Conservation (phyloP, 2,329 filamentous ascomycete species). For the Thelonectria blattea region DNA sequence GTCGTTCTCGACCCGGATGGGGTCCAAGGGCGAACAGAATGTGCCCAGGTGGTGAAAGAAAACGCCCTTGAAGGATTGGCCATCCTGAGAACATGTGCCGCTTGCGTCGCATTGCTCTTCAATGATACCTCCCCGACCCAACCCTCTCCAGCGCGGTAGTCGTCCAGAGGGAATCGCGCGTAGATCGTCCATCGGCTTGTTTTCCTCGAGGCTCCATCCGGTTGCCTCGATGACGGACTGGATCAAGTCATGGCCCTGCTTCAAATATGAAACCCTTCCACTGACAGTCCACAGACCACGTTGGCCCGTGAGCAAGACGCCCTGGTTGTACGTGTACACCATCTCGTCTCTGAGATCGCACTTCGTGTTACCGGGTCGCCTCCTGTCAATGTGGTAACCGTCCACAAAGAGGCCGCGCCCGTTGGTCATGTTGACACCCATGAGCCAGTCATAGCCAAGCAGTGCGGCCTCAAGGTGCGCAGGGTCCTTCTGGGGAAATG, state of each 20-base stretch:
- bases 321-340: conserved; percentile 97
- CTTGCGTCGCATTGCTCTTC: conserved; percentile 83
- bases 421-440: conserved; percentile 81
- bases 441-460: conserved; percentile 82
- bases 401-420: conserved; percentile 77
- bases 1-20: conserved; percentile 40
- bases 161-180: conserved; percentile 40
- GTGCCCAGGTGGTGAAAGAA: conserved; percentile 87
- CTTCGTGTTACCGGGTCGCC: conserved; percentile 67
- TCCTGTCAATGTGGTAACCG: conserved; percentile 80
- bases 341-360: conserved; percentile 86
- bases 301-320: conserved; percentile 82
- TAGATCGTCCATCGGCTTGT: conserved; percentile 51
- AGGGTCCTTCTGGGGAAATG: conserved; percentile 55
- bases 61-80: conserved; percentile 92
- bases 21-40: conserved; percentile 73
- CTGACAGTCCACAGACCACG: conserved; percentile 82
- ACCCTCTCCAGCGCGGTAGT: conserved; percentile 69
- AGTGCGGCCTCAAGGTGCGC: conserved; percentile 75
- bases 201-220: conserved; percentile 67
- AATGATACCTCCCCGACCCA: conserved; percentile 80
- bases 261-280: conserved; percentile 71
- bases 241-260: conserved; percentile 81
- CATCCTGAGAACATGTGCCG: conserved; percentile 79
- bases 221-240: conserved; percentile 77